Base-by-base conservation (phyloP, 2,329 filamentous ascomycete genomes). In the Calonectria pauciramosa region DNA sequence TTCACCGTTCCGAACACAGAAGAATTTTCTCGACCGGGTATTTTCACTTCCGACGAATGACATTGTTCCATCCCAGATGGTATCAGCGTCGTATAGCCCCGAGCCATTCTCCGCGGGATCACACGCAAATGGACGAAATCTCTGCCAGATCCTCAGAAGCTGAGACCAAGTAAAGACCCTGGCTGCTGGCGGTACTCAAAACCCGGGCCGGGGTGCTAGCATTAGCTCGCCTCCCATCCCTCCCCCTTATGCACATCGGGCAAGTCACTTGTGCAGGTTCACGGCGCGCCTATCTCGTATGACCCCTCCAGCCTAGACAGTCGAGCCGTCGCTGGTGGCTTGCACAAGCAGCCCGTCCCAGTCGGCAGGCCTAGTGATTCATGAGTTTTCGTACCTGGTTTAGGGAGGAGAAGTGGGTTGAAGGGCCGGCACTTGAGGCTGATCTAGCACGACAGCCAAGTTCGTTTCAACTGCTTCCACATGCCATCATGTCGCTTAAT, bases 381-480 rank as follows among this genome's bases (percentile, higher is more conserved):
- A 70, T 44, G 13, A n/a, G 14, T 68, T 70, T 60, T 59, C 26
- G 60, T 73, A 59, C 71, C 60, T 73, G 66, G 63, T n/a, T 32
- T 64, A 59, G 38, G 54, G 63, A 16, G 32, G 30, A 20, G 41
- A 44, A 26, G 63, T 52, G 28, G 51, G 54, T 34, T 32, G 41
- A 41, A 28, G 28, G 20, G 34, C 26, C 38, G 47, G 66, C 66
- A 56, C 38, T 70, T 51, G 30, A 60, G 23, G 44, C 49, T 52
- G 56, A 63, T 47, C 38, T 44, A 59, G 67, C 44, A 26, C 16
- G 38, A 44, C 23, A 26, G 47, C 49, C 65, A 60, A 30, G 64
- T 30, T 54, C 47, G 41, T 38, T 44, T 47, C 54, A 44, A 54
- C 47, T 56, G 69, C 38, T 26, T 38, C 59, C 23, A 65, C 56